These are phyloP conservation scores for Houttuynia cordata DNA, from an alignment of 164 flowering plant species.

Conservation along the genomic window DNA sequence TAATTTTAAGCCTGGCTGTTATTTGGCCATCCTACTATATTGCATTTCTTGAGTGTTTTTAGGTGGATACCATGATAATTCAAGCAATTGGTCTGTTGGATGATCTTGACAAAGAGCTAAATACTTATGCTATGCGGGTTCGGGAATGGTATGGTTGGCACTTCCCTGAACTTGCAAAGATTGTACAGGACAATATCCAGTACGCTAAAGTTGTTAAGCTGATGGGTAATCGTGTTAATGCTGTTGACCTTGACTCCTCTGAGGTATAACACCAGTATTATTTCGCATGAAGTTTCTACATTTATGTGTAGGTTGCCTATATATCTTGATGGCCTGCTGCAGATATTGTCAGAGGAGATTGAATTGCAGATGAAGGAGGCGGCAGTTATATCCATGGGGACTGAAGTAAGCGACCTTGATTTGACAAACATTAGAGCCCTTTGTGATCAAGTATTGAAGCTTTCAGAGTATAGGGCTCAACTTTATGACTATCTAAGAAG, in stretches of 20 bases:
- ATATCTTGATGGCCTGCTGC: slow-evolving; percentile 1
- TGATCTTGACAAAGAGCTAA: slow-evolving; percentile 96
- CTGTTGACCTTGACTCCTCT: slow-evolving; percentile 87
- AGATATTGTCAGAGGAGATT: slow-evolving; percentile 63
- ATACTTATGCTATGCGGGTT: slow-evolving; percentile 94
- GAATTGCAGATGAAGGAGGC: slow-evolving; percentile 85
- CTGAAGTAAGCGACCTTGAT: slow-evolving; percentile 86
- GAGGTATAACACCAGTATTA: slow-evolving; percentile 31
- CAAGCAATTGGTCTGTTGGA: slow-evolving; percentile 96
- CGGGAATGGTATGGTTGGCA: slow-evolving; percentile 99
- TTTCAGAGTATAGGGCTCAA: slow-evolving; percentile 82
- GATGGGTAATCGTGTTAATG: slow-evolving; percentile 81
- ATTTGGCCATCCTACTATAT: neutral
- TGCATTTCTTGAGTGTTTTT: neutral
- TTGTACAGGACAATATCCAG: slow-evolving; percentile 70
- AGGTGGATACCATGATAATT: slow-evolving; percentile 97
- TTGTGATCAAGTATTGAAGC: slow-evolving; percentile 74
- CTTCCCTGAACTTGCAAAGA: slow-evolving; percentile 94
- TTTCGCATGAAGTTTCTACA: neutral
- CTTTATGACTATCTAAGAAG: slow-evolving; percentile 73
- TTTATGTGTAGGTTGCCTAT: neutral
- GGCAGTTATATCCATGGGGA: slow-evolving; percentile 86
- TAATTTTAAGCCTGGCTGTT: neutral
- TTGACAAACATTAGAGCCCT: slow-evolving; percentile 68
- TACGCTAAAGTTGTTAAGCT: slow-evolving; percentile 89